Conservation (phyloP, 371 early-diverging fungal species). For the Rhizomucor miehei region DNA sequence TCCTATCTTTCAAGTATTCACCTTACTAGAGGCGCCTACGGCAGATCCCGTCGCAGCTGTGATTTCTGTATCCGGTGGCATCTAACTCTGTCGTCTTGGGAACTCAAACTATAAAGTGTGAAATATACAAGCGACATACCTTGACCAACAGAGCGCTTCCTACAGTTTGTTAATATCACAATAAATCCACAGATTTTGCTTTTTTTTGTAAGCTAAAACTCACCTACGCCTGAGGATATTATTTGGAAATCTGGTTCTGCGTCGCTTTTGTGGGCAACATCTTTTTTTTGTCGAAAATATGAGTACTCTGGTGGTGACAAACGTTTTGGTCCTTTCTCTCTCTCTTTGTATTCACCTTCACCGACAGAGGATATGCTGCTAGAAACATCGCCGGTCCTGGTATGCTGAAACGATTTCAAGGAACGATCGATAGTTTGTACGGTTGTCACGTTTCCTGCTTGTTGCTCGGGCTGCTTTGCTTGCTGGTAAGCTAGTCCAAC, state of each 20-base stretch:
- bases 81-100: constrained; percentile 17
- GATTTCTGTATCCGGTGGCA: constrained; percentile 63
- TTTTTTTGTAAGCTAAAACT: not conserved
- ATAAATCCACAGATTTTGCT: not conserved
- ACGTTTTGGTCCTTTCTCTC: not conserved
- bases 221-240: constrained; percentile 57
- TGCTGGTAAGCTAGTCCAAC: constrained; percentile 15
- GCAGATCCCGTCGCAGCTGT: constrained; percentile 62
- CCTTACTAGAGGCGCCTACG: constrained; percentile 57
- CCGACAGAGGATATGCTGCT: constrained; percentile 18
- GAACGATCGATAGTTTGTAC: constrained; percentile 18
- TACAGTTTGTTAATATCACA: constrained; percentile 4
- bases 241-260: constrained; percentile 61
- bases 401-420: constrained; percentile 12
- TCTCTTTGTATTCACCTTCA: constrained; percentile 7
- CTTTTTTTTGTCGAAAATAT: constrained; percentile 20
- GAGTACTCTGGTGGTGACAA: not conserved
- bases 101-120: not conserved
- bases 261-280: constrained; percentile 40
- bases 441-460: constrained; percentile 6
- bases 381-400: constrained; percentile 11
- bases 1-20: constrained; percentile 12
- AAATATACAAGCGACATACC: constrained; percentile 13
- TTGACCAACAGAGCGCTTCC: constrained; percentile 46
- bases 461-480: constrained; percentile 9